A percentile compares a stretch with the other conserved stretches of the same genome.
These are phyloP conservation scores for Boletus vermiculosoides DNA, from an alignment of 768 basidiomycete genomes.

Conservation along the genomic window DNA sequence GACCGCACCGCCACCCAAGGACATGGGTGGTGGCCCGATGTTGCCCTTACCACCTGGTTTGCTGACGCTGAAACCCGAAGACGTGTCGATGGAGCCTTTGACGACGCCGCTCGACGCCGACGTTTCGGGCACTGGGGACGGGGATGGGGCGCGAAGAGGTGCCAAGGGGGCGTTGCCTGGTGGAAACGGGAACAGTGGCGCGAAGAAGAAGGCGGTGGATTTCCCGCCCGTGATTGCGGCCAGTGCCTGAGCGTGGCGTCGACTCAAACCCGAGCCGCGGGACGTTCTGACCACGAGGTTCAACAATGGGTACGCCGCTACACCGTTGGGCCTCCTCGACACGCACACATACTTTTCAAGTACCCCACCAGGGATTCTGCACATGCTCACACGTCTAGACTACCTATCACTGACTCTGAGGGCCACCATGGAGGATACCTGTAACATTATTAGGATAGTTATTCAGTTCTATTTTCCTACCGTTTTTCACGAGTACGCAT, in stretches of 20 bases:
- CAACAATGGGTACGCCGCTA: not conserved
- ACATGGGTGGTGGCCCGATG: slow-evolving; percentile 15
- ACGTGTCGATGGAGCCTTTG: slow-evolving; percentile 21
- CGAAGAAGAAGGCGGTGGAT: slow-evolving; percentile 29
- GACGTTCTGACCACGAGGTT: not conserved
- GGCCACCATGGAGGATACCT: slow-evolving; percentile 31
- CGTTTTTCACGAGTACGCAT: not conserved
- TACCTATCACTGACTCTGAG: not conserved
- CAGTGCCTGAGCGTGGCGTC: slow-evolving; percentile 26
- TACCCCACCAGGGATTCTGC: not conserved
- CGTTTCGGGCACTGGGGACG: not conserved
- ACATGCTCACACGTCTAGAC: slow-evolving; percentile 17
- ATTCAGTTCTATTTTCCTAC: slow-evolving; percentile 8
- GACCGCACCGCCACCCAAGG: slow-evolving; percentile 25
- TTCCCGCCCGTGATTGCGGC: slow-evolving; percentile 37
- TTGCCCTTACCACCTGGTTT: slow-evolving; percentile 21
- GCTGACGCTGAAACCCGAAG: slow-evolving; percentile 19
- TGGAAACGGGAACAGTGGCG: slow-evolving; percentile 10
- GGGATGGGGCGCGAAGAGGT: slow-evolving; percentile 9
- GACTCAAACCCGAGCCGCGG: not conserved
- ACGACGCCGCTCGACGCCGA: slow-evolving; percentile 16
- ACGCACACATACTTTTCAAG: not conserved
- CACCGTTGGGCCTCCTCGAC: not conserved
- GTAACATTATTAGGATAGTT: slow-evolving; percentile 34
- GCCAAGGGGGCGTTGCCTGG: slow-evolving; percentile 10